Evolutionary conservation across 345 rosid species (phyloP), one percentile per base, ranked within the genome.

Genomic region (Salix exigua): DNA sequence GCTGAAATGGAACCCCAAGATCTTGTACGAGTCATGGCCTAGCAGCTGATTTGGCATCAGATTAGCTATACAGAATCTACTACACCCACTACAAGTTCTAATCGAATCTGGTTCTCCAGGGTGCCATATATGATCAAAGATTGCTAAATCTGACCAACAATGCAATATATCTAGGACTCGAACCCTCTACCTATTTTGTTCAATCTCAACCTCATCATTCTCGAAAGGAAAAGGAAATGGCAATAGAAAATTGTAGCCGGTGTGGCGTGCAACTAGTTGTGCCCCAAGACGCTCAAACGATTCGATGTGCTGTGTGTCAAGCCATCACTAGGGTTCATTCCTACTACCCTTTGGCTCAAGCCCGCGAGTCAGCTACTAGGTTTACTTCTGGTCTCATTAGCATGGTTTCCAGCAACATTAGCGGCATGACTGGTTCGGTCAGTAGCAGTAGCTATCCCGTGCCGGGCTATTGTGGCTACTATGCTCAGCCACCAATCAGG

Each of bases 211-310:
- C 33, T 23, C 6, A 46, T 4, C 1, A 0, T 33, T 40, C 12
- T 8, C 5, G 35, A 5, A 33, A 33, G 44, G 44, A 9, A 31
- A 70, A 66, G 19, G 2, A 37, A 69, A 90, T 87, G 89, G 78
- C 86, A 51, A 76, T 71, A 55, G 86, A 85, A 73, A 77, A 79
- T 48, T 92, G 98, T 83, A 70, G 82, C 26, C 75, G 84, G 50
- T 91, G 97, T 62, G 82, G 88, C 11, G 73, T 73, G 81, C 74
- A 82, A 65, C 88, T 92, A 71, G 50, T 74, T 67, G 82, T 85
- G 72, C 92, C 88, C 16, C 71, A 81, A 0, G 88, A 73, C 58
- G 85, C 85, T 26, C 81, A 68, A 18, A 23, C 85, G 40, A 55
- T 86, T 50, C 81, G 82, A 72, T 91, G 94, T 66, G 7, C 79